phyloP scores from a whole-genome alignment of 352 stramenopile genomes.

The Globisporangium ultimum region DNA sequence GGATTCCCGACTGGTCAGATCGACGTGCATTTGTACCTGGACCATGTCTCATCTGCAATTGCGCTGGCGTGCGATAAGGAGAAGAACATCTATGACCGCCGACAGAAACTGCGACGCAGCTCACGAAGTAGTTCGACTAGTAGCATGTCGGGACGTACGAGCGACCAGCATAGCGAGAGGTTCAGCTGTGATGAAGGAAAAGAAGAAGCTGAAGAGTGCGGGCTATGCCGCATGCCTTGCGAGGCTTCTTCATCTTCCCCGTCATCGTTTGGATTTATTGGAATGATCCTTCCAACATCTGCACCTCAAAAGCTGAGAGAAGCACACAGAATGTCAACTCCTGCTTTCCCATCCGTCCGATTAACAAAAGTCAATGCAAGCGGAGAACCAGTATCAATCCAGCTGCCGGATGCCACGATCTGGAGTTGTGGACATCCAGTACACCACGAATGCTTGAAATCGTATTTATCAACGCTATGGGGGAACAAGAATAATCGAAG shows the following conservation, averaged over 20 bases:
- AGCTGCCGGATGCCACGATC: constrained; percentile 37
- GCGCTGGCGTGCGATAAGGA: constrained; percentile 50
- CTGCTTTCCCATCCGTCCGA: constrained; percentile 7
- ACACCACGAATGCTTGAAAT: constrained; percentile 64
- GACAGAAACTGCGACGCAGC: constrained; percentile 28
- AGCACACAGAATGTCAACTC: background rate
- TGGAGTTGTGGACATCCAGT: constrained; percentile 76
- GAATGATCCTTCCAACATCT: constrained; percentile 63
- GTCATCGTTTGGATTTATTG: constrained; percentile 62
- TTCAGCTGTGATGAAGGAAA: constrained; percentile 17
- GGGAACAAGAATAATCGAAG: constrained; percentile 48
- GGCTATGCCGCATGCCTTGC: constrained; percentile 60
- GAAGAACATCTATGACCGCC: constrained; percentile 25
- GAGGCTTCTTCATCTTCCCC: constrained; percentile 26
- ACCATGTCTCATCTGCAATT: constrained; percentile 65
- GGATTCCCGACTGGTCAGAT: constrained; percentile 75
- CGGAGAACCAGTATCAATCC: background rate
- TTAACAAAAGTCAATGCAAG: background rate
- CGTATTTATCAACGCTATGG: constrained; percentile 70
- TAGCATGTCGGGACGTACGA: constrained; percentile 5
- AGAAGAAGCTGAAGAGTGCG: constrained; percentile 43
- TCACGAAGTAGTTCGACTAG: constrained; percentile 16
- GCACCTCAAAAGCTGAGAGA: constrained; percentile 35
- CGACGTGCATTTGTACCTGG: constrained; percentile 60
- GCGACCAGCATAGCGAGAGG: constrained; percentile 14